Conservation (phyloP, 345 rosid species). For the Aquilaria sinensis region DNA sequence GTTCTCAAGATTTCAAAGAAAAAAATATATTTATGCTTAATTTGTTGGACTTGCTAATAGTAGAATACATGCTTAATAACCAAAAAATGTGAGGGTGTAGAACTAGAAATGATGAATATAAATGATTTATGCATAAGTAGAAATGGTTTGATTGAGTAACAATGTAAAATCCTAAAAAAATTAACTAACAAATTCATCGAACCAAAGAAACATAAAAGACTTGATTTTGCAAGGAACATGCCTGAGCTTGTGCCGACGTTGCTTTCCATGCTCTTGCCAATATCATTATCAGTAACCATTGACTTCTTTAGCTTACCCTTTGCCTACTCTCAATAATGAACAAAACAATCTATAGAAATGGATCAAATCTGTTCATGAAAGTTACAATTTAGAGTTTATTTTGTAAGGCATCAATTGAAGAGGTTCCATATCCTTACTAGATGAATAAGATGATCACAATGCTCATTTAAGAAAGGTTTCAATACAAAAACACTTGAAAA, state of each 20-base stretch:
- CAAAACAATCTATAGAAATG: conserved; percentile 11
- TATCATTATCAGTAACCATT: conserved; percentile 85
- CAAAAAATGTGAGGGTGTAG: too few relatives aligned
- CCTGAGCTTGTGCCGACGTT: conserved; percentile 92
- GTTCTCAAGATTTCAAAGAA: too few relatives aligned
- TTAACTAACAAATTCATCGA: background rate
- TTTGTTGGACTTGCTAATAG: too few relatives aligned
- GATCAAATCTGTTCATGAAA: background rate
- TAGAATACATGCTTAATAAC: too few relatives aligned
- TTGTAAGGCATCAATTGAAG: background rate
- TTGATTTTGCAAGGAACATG: conserved; percentile 79
- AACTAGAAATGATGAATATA: too few relatives aligned
- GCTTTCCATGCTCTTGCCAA: conserved; percentile 73
- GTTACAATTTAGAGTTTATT: background rate
- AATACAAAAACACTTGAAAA: conserved; percentile 66
- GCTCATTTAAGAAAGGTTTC: conserved; percentile 61
- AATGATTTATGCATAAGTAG: too few relatives aligned
- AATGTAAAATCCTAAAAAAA: background rate
- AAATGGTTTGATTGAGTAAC: too few relatives aligned
- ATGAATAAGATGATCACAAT: conserved; percentile 78
- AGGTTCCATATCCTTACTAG: conserved; percentile 39
- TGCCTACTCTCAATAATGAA: conserved; percentile 33
- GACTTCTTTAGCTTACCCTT: conserved; percentile 77
- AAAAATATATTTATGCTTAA: too few relatives aligned
- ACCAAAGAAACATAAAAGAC: conserved; percentile 20